phyloP scores from a whole-genome alignment of 176 grass and related monocot genomes.

The Microstegium vimineum region DNA sequence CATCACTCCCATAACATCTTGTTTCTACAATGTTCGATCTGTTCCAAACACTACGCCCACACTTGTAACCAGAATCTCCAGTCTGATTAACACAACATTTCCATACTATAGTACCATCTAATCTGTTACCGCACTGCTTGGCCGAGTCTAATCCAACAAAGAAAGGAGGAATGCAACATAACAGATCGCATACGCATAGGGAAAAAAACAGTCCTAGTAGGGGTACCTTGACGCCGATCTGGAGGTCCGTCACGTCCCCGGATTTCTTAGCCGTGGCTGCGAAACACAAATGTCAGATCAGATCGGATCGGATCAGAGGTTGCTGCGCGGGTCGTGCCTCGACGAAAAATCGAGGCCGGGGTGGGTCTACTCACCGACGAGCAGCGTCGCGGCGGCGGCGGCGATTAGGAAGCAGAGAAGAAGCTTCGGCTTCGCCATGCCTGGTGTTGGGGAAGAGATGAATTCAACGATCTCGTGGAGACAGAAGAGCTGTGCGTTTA shows the following conservation, averaged over 20 bases:
- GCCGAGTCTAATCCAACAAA: background rate
- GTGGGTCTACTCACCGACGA: conserved; percentile 38
- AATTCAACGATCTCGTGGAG: background rate
- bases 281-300: background rate
- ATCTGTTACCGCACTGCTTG: background rate
- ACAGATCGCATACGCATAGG: background rate
- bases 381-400: conserved; percentile 3
- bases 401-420: conserved; percentile 21
- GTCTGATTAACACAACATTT: background rate
- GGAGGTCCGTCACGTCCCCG: conserved; percentile 79
- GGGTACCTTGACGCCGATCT: conserved; percentile 92
- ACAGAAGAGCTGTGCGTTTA: too few relatives aligned
- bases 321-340: background rate
- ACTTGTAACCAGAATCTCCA: background rate
- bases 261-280: conserved; percentile 79
- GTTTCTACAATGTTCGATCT: background rate
- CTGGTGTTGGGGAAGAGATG: background rate
- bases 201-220: background rate
- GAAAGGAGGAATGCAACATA: background rate
- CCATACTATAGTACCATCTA: background rate
- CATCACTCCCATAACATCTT: background rate
- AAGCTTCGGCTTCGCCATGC: conserved; percentile 46
- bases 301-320: conserved; percentile 46
- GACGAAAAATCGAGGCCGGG: background rate
- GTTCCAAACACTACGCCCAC: background rate